A percentile compares a stretch with the other conserved stretches of the same genome.
phyloP scores from a whole-genome alignment of 139 green algal species.

The Chlamydomonas applanata region DNA sequence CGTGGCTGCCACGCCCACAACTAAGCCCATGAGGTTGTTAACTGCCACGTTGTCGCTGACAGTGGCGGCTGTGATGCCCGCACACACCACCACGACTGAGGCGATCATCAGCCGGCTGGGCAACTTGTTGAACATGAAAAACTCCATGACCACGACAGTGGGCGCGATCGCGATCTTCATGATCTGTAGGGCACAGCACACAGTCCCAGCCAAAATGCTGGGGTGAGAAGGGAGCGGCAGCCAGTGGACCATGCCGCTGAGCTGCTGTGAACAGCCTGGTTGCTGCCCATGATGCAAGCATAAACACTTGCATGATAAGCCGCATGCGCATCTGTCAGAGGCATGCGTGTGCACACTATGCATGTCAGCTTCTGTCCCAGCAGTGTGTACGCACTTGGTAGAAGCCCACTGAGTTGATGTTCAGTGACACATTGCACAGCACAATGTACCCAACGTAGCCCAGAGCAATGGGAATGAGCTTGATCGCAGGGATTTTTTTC shows the following conservation, averaged over 20 bases:
- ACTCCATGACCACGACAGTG: slow-evolving; percentile 71
- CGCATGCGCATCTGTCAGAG: too few species aligned
- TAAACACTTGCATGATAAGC: too few species aligned
- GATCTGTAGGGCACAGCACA: slow-evolving; percentile 25
- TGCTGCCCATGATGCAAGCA: background rate
- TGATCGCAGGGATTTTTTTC: slow-evolving; percentile 40
- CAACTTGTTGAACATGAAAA: slow-evolving; percentile 48
- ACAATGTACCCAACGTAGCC: slow-evolving; percentile 90
- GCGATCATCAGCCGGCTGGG: slow-evolving; percentile 31
- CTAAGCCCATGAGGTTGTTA: slow-evolving; percentile 55
- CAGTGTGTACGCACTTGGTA: slow-evolving; percentile 43
- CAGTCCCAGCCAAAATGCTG: too few species aligned
- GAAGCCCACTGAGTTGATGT: slow-evolving; percentile 76
- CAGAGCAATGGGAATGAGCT: slow-evolving; percentile 63
- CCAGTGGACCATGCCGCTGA: too few species aligned
- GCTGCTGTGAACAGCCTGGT: background rate
- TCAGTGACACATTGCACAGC: slow-evolving; percentile 82
- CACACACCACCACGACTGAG: slow-evolving; percentile 71
- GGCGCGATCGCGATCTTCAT: slow-evolving; percentile 85
- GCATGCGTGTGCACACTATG: too few species aligned
- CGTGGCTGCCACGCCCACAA: slow-evolving; percentile 62
- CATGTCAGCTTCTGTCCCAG: too few species aligned
- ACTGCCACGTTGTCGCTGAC: slow-evolving; percentile 66
- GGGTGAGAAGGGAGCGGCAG: too few species aligned
- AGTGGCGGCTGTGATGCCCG: slow-evolving; percentile 76